Evolutionary conservation across 2,329 filamentous ascomycete species (phyloP).

Genomic region (Didymella pomorum): DNA sequence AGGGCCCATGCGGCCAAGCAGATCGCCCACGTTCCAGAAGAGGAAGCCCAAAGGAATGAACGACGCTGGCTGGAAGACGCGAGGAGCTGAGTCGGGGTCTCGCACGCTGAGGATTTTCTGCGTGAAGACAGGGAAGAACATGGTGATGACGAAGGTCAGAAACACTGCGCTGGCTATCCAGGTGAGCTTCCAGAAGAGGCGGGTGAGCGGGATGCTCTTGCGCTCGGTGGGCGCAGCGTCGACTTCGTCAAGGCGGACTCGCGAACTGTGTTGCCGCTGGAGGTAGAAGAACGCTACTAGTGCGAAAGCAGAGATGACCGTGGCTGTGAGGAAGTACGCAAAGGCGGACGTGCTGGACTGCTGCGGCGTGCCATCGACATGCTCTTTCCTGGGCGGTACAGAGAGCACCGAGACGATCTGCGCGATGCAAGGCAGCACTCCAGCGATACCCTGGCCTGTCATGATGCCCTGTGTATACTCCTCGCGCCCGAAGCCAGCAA

Average conservation of each 20-base stretch:
- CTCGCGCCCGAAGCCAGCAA: constrained; percentile 80
- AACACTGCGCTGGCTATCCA: constrained; percentile 82
- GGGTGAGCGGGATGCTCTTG: constrained; percentile 66
- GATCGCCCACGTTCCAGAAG: constrained; percentile 85
- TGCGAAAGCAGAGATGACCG: constrained; percentile 73
- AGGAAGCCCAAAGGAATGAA: constrained; percentile 93
- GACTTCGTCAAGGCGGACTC: constrained; percentile 37
- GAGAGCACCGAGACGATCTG: constrained; percentile 85
- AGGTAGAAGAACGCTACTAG: constrained; percentile 79
- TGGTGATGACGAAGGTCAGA: constrained; percentile 81
- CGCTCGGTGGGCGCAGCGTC: constrained; percentile 36
- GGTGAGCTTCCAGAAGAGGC: constrained; percentile 77
- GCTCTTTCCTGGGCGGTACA: constrained; percentile 60
- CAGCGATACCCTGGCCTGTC: constrained; percentile 90
- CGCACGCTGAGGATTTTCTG: constrained; percentile 56
- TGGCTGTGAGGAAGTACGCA: constrained; percentile 89
- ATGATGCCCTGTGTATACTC: constrained; percentile 97
- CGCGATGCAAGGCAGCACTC: constrained; percentile 85
- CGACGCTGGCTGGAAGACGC: constrained; percentile 73
- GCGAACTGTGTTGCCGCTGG: constrained; percentile 60
- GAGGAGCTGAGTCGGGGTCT: constrained; percentile 55
- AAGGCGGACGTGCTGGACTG: constrained; percentile 76
- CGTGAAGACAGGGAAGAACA: constrained; percentile 96
- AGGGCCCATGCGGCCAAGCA: constrained; percentile 59
- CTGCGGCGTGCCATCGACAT: constrained; percentile 43